These are phyloP conservation scores for Naganishia liquefaciens DNA, from an alignment of 1,284 basidiomycete species.

Conservation along the genomic window DNA sequence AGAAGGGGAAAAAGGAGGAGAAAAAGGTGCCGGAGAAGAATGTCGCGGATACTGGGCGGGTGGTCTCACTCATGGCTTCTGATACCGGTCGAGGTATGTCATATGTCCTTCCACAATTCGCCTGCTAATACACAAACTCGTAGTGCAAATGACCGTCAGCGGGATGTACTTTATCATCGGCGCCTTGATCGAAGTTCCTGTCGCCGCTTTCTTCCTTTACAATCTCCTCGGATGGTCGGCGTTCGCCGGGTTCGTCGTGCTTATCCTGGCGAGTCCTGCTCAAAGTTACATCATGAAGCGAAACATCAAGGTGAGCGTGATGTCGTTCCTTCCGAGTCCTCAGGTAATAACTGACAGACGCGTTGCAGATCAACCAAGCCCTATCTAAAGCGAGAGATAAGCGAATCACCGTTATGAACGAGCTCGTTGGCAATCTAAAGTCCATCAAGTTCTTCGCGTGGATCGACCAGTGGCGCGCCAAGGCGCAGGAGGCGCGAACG, in stretches of 20 bases:
- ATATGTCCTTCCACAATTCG: background rate
- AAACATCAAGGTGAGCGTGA: conserved; percentile 62
- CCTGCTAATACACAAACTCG: conserved; percentile 14
- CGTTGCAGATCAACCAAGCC: conserved; percentile 69
- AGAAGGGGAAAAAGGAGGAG: conserved; percentile 42
- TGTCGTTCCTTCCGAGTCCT: conserved; percentile 11
- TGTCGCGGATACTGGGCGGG: conserved; percentile 56
- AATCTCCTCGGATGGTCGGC: conserved; percentile 80
- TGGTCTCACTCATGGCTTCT: conserved; percentile 56
- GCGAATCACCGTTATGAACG: conserved; percentile 80
- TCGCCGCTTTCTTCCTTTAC: conserved; percentile 76
- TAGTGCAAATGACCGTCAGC: conserved; percentile 44
- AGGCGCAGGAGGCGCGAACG: conserved; percentile 47
- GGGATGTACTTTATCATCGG: conserved; percentile 59
- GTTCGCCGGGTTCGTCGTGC: conserved; percentile 78
- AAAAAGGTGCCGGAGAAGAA: conserved; percentile 40
- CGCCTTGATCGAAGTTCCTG: conserved; percentile 76
- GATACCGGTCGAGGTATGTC: conserved; percentile 36
- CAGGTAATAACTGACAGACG: background rate
- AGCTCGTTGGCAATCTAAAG: conserved; percentile 50
- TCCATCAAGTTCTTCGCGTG: conserved; percentile 52
- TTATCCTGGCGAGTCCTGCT: conserved; percentile 68
- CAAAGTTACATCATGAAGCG: conserved; percentile 57
- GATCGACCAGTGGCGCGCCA: conserved; percentile 51
- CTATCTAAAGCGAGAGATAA: conserved; percentile 73